Percentiles rank a stretch among this genome's conserved stretches.
Conservation (phyloP, 1,284 basidiomycete genomes). For the Lignosus rhinocerotis region DNA sequence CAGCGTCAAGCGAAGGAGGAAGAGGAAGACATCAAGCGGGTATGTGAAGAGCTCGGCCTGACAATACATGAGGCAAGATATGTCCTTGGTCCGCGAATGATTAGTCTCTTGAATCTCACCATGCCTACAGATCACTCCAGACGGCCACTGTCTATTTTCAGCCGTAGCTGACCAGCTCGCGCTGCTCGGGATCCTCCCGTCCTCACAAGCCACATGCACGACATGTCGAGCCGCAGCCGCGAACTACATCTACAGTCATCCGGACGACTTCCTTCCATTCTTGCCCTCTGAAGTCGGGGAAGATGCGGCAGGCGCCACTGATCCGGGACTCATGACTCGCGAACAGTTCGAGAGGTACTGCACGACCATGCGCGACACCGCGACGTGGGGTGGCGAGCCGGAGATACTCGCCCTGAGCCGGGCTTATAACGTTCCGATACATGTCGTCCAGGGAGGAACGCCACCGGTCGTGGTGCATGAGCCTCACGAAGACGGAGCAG, state of each 20-base stretch:
- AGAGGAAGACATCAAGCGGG: conserved; percentile 63
- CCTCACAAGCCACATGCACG: conserved; percentile 56
- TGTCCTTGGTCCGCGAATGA: not conserved
- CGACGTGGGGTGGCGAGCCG: conserved; percentile 96
- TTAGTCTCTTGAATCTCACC: not conserved
- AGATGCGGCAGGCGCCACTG: conserved; percentile 65
- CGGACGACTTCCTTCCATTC: conserved; percentile 94
- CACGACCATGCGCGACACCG: conserved; percentile 76
- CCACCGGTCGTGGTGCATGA: conserved; percentile 86
- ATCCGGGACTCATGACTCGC: conserved; percentile 73
- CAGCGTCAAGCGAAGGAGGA: conserved; percentile 75
- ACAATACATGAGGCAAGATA: conserved; percentile 70
- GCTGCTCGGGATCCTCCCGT: conserved; percentile 59
- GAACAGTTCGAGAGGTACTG: conserved; percentile 81
- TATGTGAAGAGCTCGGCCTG: conserved; percentile 69
- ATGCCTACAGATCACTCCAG: conserved; percentile 77
- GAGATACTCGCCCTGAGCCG: conserved; percentile 91
- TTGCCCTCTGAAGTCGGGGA: conserved; percentile 78
- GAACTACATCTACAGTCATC: conserved; percentile 80
- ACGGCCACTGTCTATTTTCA: conserved; percentile 95
- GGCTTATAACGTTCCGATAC: conserved; percentile 85
- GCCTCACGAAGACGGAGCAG: conserved; percentile 42
- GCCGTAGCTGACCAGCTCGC: conserved; percentile 89
- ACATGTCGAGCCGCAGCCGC: conserved; percentile 75
- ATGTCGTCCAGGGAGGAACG: conserved; percentile 85